A percentile compares a stretch with the other conserved stretches of the same genome.
phyloP scores from a whole-genome alignment of 305 asterid genomes.

The Salvia sclarea region DNA sequence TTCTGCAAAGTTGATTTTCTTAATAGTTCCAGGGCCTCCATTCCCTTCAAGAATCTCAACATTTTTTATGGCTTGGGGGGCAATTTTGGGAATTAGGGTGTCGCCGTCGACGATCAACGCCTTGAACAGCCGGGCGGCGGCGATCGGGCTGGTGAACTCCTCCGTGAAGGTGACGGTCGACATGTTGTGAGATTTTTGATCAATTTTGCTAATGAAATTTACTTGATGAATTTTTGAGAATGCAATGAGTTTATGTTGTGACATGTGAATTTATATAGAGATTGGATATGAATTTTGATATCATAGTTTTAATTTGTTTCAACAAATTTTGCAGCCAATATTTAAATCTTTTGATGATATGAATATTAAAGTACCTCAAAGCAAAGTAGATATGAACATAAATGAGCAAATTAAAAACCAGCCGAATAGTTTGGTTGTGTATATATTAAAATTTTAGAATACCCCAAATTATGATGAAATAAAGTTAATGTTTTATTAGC shows the following conservation, averaged over 20 bases:
- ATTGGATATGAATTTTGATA: background rate
- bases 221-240: background rate
- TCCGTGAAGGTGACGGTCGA: constrained; percentile 4
- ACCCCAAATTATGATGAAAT: background rate
- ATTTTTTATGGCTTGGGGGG: constrained; percentile 29
- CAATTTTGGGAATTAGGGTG: constrained; percentile 38
- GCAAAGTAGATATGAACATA: background rate
- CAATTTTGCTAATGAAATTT: background rate
- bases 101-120: constrained; percentile 45
- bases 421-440: constrained; percentile 21
- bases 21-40: constrained; percentile 34
- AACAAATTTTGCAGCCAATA: constrained; percentile 9
- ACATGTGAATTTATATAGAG: background rate
- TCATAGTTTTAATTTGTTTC: background rate
- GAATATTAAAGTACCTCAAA: background rate
- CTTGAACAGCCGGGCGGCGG: constrained; percentile 47
- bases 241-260: background rate
- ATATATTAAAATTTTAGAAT: background rate
- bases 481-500: background rate
- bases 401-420: constrained; percentile 11
- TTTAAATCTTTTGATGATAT: background rate
- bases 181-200: constrained; percentile 5
- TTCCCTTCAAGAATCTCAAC: constrained; percentile 33
- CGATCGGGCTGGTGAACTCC: constrained; percentile 40
- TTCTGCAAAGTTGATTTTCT: constrained; percentile 26